Conservation (phyloP, 2,329 filamentous ascomycete species). For the Aspergillus nomiae region DNA sequence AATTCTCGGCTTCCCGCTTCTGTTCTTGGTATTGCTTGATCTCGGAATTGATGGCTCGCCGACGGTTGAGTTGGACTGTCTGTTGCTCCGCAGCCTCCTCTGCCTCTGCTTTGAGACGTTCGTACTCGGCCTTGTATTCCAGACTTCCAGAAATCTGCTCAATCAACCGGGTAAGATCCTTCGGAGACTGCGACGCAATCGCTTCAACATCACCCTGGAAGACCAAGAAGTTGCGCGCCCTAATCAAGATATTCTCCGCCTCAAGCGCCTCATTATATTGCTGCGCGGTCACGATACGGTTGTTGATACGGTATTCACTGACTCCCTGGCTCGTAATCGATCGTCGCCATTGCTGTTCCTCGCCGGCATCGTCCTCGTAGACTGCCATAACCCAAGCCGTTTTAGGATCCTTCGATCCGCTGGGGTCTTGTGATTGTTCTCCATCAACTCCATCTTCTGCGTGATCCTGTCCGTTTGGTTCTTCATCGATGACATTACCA, state of each 20-base stretch:
- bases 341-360: slow-evolving; percentile 95
- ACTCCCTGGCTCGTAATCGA: slow-evolving; percentile 84
- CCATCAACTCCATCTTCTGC: slow-evolving; percentile 57
- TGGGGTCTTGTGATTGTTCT: slow-evolving; percentile 62
- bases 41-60: slow-evolving; percentile 93
- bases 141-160: slow-evolving; percentile 97
- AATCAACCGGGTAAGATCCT: slow-evolving; percentile 88
- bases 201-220: slow-evolving; percentile 98
- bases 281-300: slow-evolving; percentile 80
- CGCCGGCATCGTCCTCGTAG: slow-evolving; percentile 94
- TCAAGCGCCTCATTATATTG: slow-evolving; percentile 94
- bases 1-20: slow-evolving; percentile 92
- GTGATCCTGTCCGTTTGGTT: slow-evolving; percentile 63
- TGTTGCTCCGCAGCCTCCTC: slow-evolving; percentile 88
- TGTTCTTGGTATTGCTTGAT: slow-evolving; percentile 98
- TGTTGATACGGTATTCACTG: slow-evolving; percentile 97
- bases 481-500: slow-evolving; percentile 66
- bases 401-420: slow-evolving; percentile 74
- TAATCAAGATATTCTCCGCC: slow-evolving; percentile 94
- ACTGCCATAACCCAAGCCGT: slow-evolving; percentile 99
- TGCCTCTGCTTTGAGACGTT: slow-evolving; percentile 80
- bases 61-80: slow-evolving; percentile 81
- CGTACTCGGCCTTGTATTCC: slow-evolving; percentile 93
- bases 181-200: slow-evolving; percentile 91
- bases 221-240: slow-evolving; percentile 94